Evolutionary conservation across 2,329 filamentous ascomycete genomes (phyloP).

Genomic region (Aspergillus chevalieri): DNA sequence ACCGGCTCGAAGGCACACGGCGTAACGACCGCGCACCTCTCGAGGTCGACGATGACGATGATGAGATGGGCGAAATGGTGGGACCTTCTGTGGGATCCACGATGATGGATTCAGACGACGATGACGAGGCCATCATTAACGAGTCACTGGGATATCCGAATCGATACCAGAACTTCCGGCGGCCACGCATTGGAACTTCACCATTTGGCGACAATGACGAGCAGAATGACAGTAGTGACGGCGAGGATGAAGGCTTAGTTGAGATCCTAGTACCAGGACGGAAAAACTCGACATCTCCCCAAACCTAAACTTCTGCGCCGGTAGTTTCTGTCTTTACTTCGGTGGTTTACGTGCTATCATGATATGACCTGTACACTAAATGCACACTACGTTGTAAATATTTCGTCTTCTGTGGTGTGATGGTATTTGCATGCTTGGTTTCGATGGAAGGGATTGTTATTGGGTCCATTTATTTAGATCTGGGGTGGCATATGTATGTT

Average conservation of each 20-base stretch:
- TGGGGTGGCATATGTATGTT: neutral
- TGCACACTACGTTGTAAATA: neutral
- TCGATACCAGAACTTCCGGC: constrained; percentile 39
- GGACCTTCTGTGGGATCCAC: constrained; percentile 38
- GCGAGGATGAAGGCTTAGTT: constrained; percentile 39
- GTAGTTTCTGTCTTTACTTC: no score
- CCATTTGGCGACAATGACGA: constrained; percentile 34
- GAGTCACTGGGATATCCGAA: constrained; percentile 66
- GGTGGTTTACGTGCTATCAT: neutral
- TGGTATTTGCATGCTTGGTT: neutral
- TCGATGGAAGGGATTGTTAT: neutral
- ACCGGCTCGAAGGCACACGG: constrained; percentile 32
- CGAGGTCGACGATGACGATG: constrained; percentile 52
- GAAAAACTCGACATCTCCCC: constrained; percentile 23
- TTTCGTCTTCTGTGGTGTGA: neutral
- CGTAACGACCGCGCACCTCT: constrained; percentile 48
- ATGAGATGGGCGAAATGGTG: constrained; percentile 46
- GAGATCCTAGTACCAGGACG: constrained; percentile 41
- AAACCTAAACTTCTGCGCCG: neutral
- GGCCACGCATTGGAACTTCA: constrained; percentile 23
- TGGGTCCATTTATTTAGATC: neutral
- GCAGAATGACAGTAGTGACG: constrained; percentile 36
- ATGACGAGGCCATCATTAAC: constrained; percentile 50
- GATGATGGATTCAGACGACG: constrained; percentile 47
- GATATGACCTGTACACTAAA: neutral